Evolutionary conservation across 257 asterid species (phyloP), one percentile per base, ranked within the genome.

Genomic region (Lavandula angustifolia): DNA sequence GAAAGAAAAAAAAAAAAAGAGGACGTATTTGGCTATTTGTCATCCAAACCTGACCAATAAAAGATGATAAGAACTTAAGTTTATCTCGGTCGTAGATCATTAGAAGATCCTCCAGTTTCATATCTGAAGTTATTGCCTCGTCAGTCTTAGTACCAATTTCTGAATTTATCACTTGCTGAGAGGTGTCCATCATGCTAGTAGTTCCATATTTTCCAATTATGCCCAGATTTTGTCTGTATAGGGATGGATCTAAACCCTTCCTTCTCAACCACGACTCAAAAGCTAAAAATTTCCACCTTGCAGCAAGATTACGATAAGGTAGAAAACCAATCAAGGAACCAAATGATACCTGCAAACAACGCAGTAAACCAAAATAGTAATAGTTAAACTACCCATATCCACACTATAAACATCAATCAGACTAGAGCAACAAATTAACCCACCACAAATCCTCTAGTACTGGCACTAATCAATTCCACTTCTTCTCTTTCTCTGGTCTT

Each of bases 221-320:
- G 13, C 96, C 96, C 62, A 87, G 79, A 69, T 80, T 86, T 83
- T 92, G 91, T 81, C 90, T 79, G 78, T 84, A 87, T 37, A 68
- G 71, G 37, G 95, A 80, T 42, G 98, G 98, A 67, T 92, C 89
- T 58, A 92, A 54, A 18, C 98, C 97, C 62, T 81, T 87, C 73
- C 78, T 78, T 79, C 97, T 89, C 82, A 92, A 76, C 98, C 98
- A 92, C 34, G 98, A 87, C 75, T 92, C 98, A 46, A 92, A 89
- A 56, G 96, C 96, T 61, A 87, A 75, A 81, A 92, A 92, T 75
- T 84, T 92, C 98, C 96, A 89, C 80, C 86, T 82, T 31, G 97
- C 82, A 75, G 91, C 82, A 69, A 89, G 98, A 75, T 89, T 87
- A 41, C 97, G 92, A 72, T 92, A 89, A 11, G 98, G 98, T 65